phyloP scores from a whole-genome alignment of 2,329 filamentous ascomycete genomes.

The Fusarium sp. region DNA sequence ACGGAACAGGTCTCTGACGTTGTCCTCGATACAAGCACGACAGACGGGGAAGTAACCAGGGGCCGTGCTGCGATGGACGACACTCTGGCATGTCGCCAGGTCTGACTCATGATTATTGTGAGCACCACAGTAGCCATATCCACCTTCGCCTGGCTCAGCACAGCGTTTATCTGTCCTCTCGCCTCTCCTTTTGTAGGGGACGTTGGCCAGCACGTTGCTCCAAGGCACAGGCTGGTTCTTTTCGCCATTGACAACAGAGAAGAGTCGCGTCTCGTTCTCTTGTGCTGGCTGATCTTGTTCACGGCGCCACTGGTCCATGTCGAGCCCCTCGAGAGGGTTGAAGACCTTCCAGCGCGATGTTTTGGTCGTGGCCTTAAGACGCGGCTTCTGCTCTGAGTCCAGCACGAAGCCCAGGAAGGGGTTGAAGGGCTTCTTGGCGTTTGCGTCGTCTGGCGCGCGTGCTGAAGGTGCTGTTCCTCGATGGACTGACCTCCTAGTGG shows the following conservation, averaged over 20 bases:
- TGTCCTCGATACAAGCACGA: constrained; percentile 42
- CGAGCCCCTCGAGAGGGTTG: constrained; percentile 33
- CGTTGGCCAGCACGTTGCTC: constrained; percentile 27
- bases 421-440: constrained; percentile 21
- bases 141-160: constrained; percentile 29
- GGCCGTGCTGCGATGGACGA: constrained; percentile 24
- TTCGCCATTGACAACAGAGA: constrained; percentile 15
- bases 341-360: constrained; percentile 34
- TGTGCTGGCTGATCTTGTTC: background rate
- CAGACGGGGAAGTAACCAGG: constrained; percentile 38
- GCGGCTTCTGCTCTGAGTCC: constrained; percentile 1
- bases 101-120: constrained; percentile 1
- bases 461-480: background rate
- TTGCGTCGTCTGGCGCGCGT: constrained; percentile 6
- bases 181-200: constrained; percentile 9
- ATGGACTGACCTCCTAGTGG: background rate
- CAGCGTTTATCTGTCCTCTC: constrained; percentile 9
- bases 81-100: constrained; percentile 34
- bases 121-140: constrained; percentile 23
- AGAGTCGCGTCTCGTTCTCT: constrained; percentile 10
- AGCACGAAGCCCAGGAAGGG: constrained; percentile 32
- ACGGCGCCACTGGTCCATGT: constrained; percentile 37
- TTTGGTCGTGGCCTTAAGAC: constrained; percentile 1
- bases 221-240: constrained; percentile 16
- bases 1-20: constrained; percentile 32